phyloP scores from a whole-genome alignment of 2,329 filamentous ascomycete species.

The Fusarium neocosmosporiellum region DNA sequence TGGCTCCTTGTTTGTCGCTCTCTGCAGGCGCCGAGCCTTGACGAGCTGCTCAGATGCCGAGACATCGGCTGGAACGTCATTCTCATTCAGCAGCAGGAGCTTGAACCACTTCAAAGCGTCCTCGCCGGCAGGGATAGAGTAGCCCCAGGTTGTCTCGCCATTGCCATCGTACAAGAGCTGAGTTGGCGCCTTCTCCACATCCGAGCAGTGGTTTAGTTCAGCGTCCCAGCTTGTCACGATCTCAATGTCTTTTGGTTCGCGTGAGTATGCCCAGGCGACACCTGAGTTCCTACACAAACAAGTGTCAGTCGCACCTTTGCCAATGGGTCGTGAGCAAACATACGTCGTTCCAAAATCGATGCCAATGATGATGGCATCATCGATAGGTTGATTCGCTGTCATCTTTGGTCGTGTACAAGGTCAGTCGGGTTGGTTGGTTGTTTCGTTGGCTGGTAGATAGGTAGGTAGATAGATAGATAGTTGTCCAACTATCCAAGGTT shows the following conservation, averaged over 20 bases:
- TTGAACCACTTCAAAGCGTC: slow-evolving; percentile 55
- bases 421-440: background rate
- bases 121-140: slow-evolving; percentile 36
- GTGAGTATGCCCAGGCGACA: slow-evolving; percentile 51
- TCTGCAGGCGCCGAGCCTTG: background rate
- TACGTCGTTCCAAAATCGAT: slow-evolving; percentile 62
- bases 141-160: slow-evolving; percentile 45
- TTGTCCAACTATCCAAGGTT: background rate
- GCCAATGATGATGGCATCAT: slow-evolving; percentile 50
- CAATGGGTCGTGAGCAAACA: background rate
- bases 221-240: slow-evolving; percentile 49
- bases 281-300: slow-evolving; percentile 50
- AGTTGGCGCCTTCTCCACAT: slow-evolving; percentile 49
- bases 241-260: slow-evolving; percentile 42
- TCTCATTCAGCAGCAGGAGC: slow-evolving; percentile 50
- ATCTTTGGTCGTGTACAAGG: background rate
- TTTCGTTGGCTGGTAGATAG: background rate
- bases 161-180: slow-evolving; percentile 33
- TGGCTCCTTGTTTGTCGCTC: slow-evolving; percentile 23
- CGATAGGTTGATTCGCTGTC: background rate
- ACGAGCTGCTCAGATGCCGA: slow-evolving; percentile 34
- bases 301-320: background rate
- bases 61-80: slow-evolving; percentile 43
- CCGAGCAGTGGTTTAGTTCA: slow-evolving; percentile 26
- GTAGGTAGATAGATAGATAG: background rate